Evolutionary conservation across 2,329 filamentous ascomycete genomes (phyloP), one percentile per base, ranked within the genome.

Genomic region (Paraphoma sp.): DNA sequence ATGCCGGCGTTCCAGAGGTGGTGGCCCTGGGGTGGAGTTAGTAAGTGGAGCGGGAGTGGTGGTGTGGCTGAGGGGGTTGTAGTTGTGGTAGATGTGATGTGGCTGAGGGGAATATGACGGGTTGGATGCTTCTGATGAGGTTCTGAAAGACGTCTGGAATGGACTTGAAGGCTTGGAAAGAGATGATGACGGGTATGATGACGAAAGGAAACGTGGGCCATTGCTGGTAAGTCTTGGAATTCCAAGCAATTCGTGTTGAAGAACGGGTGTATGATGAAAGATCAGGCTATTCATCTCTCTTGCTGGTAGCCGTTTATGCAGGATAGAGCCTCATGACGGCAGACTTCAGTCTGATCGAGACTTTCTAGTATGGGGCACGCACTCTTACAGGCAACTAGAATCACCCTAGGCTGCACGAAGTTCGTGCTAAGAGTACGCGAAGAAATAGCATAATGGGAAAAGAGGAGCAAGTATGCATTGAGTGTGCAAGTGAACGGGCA

Each of bases 1-100:
- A 91, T 89, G 57, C 89, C 89, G 58, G 92, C 93, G 76, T 97
- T 96, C 94, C 94, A 98, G 30, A 97, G 84, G 63, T 91, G 85
- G 77, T 97, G 92, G 14, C 92, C 93, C 86, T 75, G 54, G 28
- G 16, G 23, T 18, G 38, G 33, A 16, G 62, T 73, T 53, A 71
- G 68, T 63, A 28, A 52, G 3, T 11, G 36, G 40, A 53, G 44
- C 36, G 18, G 17, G n/a, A 33, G 42, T 14, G 23, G 23, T 47
- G 45, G 29, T 36, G 4, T 10, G 14, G 33, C 14, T 10, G 33
- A 36, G 14, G 33, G 14, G 33, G 3, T 10, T 36, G 33, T 36
- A 6, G 7, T 36, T 36, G 33, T 10, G 14, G 5, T 23, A 23
- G 23, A 23, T 23, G 23, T 23, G 23, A 2, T 23, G 23, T 3